Percentiles rank a stretch among this genome's conserved stretches.
phyloP scores from a whole-genome alignment of 371 early-diverging fungal genomes.

The Mortierella sp. region DNA sequence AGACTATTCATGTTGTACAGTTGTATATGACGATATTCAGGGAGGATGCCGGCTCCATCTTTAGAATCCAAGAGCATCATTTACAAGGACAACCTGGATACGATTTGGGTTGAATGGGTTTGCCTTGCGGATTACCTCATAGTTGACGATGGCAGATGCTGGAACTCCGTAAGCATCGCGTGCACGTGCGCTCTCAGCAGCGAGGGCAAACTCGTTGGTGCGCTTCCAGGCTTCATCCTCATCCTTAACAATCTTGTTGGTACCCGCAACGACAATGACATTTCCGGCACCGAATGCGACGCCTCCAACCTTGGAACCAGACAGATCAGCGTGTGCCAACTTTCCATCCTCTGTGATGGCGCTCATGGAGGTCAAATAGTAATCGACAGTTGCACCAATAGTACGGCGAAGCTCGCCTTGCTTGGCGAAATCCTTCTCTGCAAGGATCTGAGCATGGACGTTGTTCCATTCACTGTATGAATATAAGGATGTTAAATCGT shows the following conservation, averaged over 20 bases:
- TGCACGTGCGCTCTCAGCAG: slow-evolving; percentile 57
- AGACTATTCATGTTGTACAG: slow-evolving; percentile 11
- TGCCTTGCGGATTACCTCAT: slow-evolving; percentile 46
- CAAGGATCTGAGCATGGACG: slow-evolving; percentile 52
- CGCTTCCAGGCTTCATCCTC: slow-evolving; percentile 54
- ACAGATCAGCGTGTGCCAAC: slow-evolving; percentile 55
- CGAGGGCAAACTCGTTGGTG: slow-evolving; percentile 51
- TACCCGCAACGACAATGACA: slow-evolving; percentile 56
- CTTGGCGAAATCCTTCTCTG: slow-evolving; percentile 50
- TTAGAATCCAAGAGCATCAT: slow-evolving; percentile 58
- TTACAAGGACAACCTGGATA: slow-evolving; percentile 54
- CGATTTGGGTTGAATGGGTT: slow-evolving; percentile 54
- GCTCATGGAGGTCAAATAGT: slow-evolving; percentile 50
- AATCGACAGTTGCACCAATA: slow-evolving; percentile 52
- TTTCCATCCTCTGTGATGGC: slow-evolving; percentile 56
- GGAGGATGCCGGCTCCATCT: background rate
- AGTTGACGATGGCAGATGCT: slow-evolving; percentile 48
- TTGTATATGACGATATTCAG: background rate
- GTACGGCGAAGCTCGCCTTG: slow-evolving; percentile 51
- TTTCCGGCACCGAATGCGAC: slow-evolving; percentile 51
- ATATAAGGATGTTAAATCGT: background rate
- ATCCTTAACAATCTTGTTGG: slow-evolving; percentile 61
- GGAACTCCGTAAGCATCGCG: slow-evolving; percentile 59
- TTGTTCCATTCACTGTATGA: slow-evolving; percentile 38
- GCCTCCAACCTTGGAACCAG: slow-evolving; percentile 56